Conservation (phyloP, 2,329 filamentous ascomycete species). For the Fusarium keratoplasticum region DNA sequence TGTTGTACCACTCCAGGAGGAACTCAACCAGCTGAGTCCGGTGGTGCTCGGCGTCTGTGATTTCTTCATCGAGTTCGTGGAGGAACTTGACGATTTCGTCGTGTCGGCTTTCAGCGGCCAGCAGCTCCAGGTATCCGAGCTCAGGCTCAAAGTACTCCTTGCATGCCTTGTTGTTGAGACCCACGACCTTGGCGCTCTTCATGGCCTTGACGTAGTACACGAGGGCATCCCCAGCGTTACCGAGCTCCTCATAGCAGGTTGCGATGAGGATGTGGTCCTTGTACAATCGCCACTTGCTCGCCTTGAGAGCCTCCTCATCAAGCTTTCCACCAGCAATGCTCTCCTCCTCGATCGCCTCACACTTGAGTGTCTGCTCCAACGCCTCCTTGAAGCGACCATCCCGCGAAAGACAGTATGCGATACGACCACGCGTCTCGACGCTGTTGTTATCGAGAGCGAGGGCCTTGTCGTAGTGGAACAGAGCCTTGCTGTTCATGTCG, state of each 20-base stretch:
- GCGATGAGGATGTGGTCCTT: constrained; percentile 55
- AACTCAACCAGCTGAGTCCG: constrained; percentile 50
- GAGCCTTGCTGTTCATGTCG: constrained; percentile 50
- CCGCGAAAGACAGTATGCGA: constrained; percentile 53
- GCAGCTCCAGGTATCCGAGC: constrained; percentile 50
- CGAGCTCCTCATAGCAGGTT: constrained; percentile 50
- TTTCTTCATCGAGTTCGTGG: constrained; percentile 46
- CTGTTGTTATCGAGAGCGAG: constrained; percentile 52
- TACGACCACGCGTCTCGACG: constrained; percentile 54
- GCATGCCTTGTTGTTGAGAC: constrained; percentile 44
- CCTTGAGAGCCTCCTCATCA: constrained; percentile 39
- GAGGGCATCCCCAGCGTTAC: constrained; percentile 48
- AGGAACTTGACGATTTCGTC: constrained; percentile 51
- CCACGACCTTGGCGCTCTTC: constrained; percentile 40
- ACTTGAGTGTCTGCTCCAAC: constrained; percentile 51
- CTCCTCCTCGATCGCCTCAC: constrained; percentile 50
- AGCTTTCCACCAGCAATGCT: constrained; percentile 43
- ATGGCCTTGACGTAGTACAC: constrained; percentile 54
- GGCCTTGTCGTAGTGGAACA: constrained; percentile 52
- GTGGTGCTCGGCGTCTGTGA: constrained; percentile 38
- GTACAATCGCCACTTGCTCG: constrained; percentile 54
- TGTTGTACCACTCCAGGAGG: constrained; percentile 50
- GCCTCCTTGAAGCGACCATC: constrained; percentile 52
- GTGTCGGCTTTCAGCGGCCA: constrained; percentile 53
- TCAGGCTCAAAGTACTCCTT: constrained; percentile 53